Base-by-base conservation (phyloP, 305 asterid genomes). In the Rubia balearica region DNA sequence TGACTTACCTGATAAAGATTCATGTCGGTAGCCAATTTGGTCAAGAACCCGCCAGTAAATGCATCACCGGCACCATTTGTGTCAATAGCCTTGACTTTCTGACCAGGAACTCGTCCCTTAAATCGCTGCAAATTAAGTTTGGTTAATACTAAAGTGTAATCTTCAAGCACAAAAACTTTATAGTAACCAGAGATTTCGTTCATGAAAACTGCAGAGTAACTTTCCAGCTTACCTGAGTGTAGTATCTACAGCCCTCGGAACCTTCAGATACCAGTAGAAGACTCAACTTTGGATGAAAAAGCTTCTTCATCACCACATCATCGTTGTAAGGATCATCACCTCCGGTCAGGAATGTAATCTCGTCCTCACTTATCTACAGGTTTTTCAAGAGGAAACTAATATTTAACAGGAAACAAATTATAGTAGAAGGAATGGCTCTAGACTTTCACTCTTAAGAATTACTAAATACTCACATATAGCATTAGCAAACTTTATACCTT, bases 61-160 rank as follows among this genome's bases (percentile, higher is more conserved):
- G 98, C 91, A 85, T 92, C 98, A 56, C 98, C 98, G n/a, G 97
- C 98, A 24, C 98, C 98, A 51, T 88, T 92, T 64, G 95, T 90
- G 30, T 27, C 30, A 27, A 27, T 27, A 27, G 30, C 30, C 30
- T 27, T 27, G 30, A 27, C 30, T 27, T 27, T 27, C 30, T 27
- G 30, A 27, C 30, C 30, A 27, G 30, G 30, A 27, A 27, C 30
- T 27, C 30, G 30, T 27, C 30, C 30, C 30, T 27, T 27, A 27
- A 27, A 27, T 27, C 30, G 1, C 30, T 27, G 2, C 2, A 48
- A 9, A 61, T 22, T 16, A 65, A 60, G 55, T 70, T 17, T 24
- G 38, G 36, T 55, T 17, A 41, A 49, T 70, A 41, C 74, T 53
- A 66, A 48, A 51, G 38, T 30, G 8, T 21, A 42, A 30, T 16